Evolutionary conservation across 2,329 filamentous ascomycete species (phyloP), one percentile per base, ranked within the genome.

Genomic region (Hypoxylon sp.): DNA sequence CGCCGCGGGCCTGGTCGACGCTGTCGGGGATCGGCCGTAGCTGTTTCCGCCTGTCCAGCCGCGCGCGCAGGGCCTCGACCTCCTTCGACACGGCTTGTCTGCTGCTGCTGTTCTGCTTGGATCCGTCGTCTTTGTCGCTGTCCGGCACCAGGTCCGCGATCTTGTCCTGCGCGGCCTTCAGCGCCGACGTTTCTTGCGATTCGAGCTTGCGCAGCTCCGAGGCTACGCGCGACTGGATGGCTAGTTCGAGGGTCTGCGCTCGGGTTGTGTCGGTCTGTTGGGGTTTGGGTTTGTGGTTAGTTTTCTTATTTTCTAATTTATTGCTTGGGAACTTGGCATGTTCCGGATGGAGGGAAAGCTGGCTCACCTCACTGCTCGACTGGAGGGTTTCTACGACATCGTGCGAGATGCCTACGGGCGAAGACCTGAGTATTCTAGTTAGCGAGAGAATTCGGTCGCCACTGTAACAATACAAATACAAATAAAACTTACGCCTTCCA

Each of bases 211-310:
- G 85, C 61, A 97, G 90, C 75, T 97, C 92, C 65, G 85, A 80
- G 66, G 88, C 84, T 55, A 97, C 90, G 73, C 93, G 92, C 69
- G 84, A 78, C 77, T 97, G 92, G 72, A 96, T 87, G 66, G 93
- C 88, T 59, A 94, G 84, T 76, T 97, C 93, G 71, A 91, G 77
- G 67, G 87, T 79, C 75, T 90, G 90, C 66, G 88, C 82, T 69
- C 93, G 91, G 60, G 91, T 92, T 53, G 87, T 85, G 76, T 97
- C 92, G 74, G 89, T 93, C 93, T 97, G 69, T 51, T 17, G 29
- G 48, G 46, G 23, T 32, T 38, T 37, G 19, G 29, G 37, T 31
- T 26, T 35, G 19, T 36, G 9, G 26, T 30, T 12, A 9, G 37
- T 45, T 30, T 15, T n/a, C n/a, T n/a, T n/a, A n/a, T n/a, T n/a